Evolutionary conservation across 1,284 basidiomycete genomes (phyloP).

Genomic region (Cutaneotrichosporon sp.): DNA sequence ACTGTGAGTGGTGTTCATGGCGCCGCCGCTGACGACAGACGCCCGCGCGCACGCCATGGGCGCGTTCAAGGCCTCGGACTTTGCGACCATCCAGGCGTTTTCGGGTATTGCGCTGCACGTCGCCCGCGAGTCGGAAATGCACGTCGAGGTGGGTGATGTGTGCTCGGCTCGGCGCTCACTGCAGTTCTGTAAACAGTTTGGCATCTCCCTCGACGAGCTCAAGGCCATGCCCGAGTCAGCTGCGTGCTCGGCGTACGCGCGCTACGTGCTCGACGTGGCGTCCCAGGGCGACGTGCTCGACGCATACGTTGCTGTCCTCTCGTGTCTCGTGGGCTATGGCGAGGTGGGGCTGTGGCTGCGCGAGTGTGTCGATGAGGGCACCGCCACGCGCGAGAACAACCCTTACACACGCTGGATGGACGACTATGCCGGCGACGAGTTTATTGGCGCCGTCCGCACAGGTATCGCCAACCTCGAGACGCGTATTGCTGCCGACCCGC

Average conservation of each 20-base stretch:
- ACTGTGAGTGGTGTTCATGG: slow-evolving; percentile 34
- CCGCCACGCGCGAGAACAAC: slow-evolving; percentile 61
- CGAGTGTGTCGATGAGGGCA: slow-evolving; percentile 53
- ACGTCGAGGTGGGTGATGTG: slow-evolving; percentile 51
- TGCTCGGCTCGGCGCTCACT: slow-evolving; percentile 11
- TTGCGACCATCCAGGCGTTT: slow-evolving; percentile 61
- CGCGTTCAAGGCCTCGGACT: slow-evolving; percentile 67
- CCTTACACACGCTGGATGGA: slow-evolving; percentile 73
- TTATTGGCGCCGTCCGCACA: slow-evolving; percentile 62
- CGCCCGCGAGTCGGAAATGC: slow-evolving; percentile 65
- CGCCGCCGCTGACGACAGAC: slow-evolving; percentile 24
- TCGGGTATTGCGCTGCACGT: slow-evolving; percentile 63
- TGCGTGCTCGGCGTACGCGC: slow-evolving; percentile 74
- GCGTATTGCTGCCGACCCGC: slow-evolving; percentile 59
- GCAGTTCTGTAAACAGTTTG: slow-evolving; percentile 64
- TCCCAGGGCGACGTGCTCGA: slow-evolving; percentile 66
- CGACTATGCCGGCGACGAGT: slow-evolving; percentile 67
- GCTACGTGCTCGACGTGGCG: slow-evolving; percentile 75
- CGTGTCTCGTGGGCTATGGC: slow-evolving; percentile 79
- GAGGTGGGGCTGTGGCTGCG: slow-evolving; percentile 57
- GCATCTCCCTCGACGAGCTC: slow-evolving; percentile 59
- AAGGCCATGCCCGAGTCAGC: slow-evolving; percentile 60
- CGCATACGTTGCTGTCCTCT: slow-evolving; percentile 71
- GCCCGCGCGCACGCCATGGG: slow-evolving; percentile 58
- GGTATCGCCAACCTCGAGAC: slow-evolving; percentile 65